These are phyloP conservation scores for Agroathelia rolfsii DNA, from an alignment of 1,284 basidiomycete species.

Conservation along the genomic window DNA sequence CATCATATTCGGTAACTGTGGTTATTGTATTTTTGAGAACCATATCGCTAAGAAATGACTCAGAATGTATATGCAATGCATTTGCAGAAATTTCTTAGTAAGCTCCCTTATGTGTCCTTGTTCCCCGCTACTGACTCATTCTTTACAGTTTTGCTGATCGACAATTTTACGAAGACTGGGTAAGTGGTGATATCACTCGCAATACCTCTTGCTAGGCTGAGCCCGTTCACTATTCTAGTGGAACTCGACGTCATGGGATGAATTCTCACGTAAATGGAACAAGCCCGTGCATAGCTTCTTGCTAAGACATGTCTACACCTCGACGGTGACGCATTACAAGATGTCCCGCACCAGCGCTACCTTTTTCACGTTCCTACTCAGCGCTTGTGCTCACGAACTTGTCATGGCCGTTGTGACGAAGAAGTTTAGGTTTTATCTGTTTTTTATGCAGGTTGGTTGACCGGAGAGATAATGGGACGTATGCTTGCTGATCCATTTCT, in stretches of 20 bases:
- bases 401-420: slow-evolving; percentile 95
- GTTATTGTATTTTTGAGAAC: slow-evolving; percentile 5
- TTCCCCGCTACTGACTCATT: slow-evolving; percentile 4
- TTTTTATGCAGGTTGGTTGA: too few species aligned
- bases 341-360: slow-evolving; percentile 74
- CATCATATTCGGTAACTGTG: slow-evolving; percentile 64
- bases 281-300: slow-evolving; percentile 88
- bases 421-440: slow-evolving; percentile 78
- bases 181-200: slow-evolving; percentile 20
- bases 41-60: too few species aligned
- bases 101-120: slow-evolving; percentile 18
- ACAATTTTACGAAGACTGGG: slow-evolving; percentile 96
- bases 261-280: slow-evolving; percentile 96
- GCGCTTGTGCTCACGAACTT: slow-evolving; percentile 84
- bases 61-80: slow-evolving; percentile 91
- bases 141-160: slow-evolving; percentile 81
- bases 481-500: slow-evolving; percentile 35
- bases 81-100: slow-evolving; percentile 89
- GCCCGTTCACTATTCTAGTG: slow-evolving; percentile 53
- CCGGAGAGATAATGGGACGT: too few species aligned
- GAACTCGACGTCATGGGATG: slow-evolving; percentile 96
- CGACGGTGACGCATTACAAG: slow-evolving; percentile 70
- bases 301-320: slow-evolving; percentile 89
- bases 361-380: slow-evolving; percentile 86
- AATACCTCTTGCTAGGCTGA: slow-evolving; percentile 3